phyloP scores from a whole-genome alignment of 257 asterid species.

The Ocimum tenuiflorum region DNA sequence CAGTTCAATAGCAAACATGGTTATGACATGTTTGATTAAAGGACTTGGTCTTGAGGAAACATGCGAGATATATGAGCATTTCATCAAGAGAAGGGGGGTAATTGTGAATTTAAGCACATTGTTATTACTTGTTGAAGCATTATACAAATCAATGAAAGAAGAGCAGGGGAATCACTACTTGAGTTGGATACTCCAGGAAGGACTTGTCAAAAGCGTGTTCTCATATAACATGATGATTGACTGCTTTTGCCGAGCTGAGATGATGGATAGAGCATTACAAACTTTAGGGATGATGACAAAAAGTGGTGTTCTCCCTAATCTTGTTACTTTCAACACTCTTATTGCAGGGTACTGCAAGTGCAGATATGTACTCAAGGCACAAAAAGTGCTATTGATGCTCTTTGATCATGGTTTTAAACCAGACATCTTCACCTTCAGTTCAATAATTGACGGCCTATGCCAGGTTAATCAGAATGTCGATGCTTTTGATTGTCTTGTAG shows the following conservation, averaged over 20 bases:
- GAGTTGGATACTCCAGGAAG: slow-evolving; percentile 38
- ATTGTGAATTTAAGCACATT: slow-evolving; percentile 47
- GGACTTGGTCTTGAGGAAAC: slow-evolving; percentile 53
- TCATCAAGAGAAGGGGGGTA: slow-evolving; percentile 38
- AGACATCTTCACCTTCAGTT: slow-evolving; percentile 67
- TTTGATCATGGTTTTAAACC: slow-evolving; percentile 53
- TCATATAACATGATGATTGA: slow-evolving; percentile 67
- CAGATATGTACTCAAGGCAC: slow-evolving; percentile 44
- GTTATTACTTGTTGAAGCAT: slow-evolving; percentile 50
- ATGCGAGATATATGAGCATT: slow-evolving; percentile 51
- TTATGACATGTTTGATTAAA: slow-evolving; percentile 55
- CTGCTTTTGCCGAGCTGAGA: slow-evolving; percentile 72
- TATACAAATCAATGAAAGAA: slow-evolving; percentile 47
- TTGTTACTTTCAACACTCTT: slow-evolving; percentile 73
- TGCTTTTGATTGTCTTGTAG: slow-evolving; percentile 71
- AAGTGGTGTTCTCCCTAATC: slow-evolving; percentile 50
- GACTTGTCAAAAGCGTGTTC: slow-evolving; percentile 41
- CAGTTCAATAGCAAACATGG: slow-evolving; percentile 46
- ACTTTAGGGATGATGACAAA: slow-evolving; percentile 47
- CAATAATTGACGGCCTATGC: slow-evolving; percentile 76
- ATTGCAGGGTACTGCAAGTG: slow-evolving; percentile 62
- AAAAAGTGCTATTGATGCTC: slow-evolving; percentile 49
- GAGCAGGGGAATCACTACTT: slow-evolving; percentile 50
- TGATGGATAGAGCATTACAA: slow-evolving; percentile 54
- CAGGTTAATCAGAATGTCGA: slow-evolving; percentile 43